Base-by-base conservation (phyloP, 2,329 filamentous ascomycete genomes). In the Scleromitrula shiraiana region DNA sequence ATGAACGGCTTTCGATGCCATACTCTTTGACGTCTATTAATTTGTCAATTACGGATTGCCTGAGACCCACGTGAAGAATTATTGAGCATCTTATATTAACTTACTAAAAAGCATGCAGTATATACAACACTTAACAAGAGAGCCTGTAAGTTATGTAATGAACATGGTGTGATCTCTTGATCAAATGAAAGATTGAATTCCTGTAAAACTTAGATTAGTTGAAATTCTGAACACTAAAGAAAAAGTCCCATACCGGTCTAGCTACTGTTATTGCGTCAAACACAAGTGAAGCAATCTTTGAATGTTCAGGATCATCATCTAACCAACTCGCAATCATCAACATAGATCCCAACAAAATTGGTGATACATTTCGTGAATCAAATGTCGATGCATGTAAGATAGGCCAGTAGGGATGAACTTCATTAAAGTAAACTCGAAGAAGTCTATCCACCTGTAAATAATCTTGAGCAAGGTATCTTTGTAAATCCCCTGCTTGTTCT, bases 231-330 rank as follows among this genome's bases (percentile, higher is more conserved):
- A 2, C 4, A 10, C 9, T 19, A 7, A 2, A n/a, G 8, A n/a
- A 15, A 7, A 10, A 8, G 35, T 32, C 5, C 8, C 19, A 37
- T 38, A 45, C 42, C 15, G 35, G 19, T 45, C 32, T 22, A 6
- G 32, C 42, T 10, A 23, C 32, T 38, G 23, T n/a, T 38, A 45
- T 45, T 22, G 30, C 32, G 20, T 45, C 42, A 37, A 45, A 45
- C 10, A 45, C 42, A 27, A 29, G 5, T 4, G 5, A 38, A 7
- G 42, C 32, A 29, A 45, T 29, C 17, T 45, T 15, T 12, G 26
- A 15, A 45, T 45, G 42, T 4, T 15, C 20, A 5, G 24, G 8
- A 45, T 22, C 15, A 7, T 17, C 14, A 9, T 22, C 22, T 10
- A 45, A 14, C 42, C 42, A 45, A 17, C 35, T 37, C 4, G 42